phyloP scores from a whole-genome alignment of 306 rosid genomes.

The Datisca glomerata region DNA sequence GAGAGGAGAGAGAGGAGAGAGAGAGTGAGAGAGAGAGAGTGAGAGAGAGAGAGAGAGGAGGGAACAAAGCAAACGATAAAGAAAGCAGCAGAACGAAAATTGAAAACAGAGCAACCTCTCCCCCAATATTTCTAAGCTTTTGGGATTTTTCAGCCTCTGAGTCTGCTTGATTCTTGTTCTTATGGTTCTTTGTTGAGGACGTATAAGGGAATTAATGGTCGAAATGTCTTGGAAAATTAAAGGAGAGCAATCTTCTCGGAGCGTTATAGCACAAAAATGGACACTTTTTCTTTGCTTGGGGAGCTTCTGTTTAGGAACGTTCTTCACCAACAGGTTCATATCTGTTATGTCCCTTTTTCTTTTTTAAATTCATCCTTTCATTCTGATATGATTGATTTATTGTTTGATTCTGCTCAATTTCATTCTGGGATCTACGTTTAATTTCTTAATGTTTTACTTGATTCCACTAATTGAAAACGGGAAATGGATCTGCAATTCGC shows the following conservation, averaged over 20 bases:
- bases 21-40: too few relatives aligned
- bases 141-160: neutral
- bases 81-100: neutral
- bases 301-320: constrained; percentile 15
- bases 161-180: constrained; percentile 1
- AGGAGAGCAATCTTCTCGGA: constrained; percentile 7
- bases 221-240: constrained; percentile 14
- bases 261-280: constrained; percentile 13
- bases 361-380: too few relatives aligned
- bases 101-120: neutral
- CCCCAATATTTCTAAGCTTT: neutral
- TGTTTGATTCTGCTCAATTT: constrained; percentile 4
- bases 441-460: too few relatives aligned
- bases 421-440: too few relatives aligned
- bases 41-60: neutral
- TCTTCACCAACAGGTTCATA: constrained; percentile 13
- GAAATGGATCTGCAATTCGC: too few relatives aligned
- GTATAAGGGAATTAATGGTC: neutral
- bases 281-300: constrained; percentile 9
- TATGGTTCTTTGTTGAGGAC: neutral
- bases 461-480: too few relatives aligned
- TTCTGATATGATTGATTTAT: too few relatives aligned
- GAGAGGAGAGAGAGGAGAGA: neutral
- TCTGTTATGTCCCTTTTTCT: too few relatives aligned
- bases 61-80: neutral